These are phyloP conservation scores for Boletus tomentosulus DNA, from an alignment of 768 basidiomycete genomes.

Conservation along the genomic window DNA sequence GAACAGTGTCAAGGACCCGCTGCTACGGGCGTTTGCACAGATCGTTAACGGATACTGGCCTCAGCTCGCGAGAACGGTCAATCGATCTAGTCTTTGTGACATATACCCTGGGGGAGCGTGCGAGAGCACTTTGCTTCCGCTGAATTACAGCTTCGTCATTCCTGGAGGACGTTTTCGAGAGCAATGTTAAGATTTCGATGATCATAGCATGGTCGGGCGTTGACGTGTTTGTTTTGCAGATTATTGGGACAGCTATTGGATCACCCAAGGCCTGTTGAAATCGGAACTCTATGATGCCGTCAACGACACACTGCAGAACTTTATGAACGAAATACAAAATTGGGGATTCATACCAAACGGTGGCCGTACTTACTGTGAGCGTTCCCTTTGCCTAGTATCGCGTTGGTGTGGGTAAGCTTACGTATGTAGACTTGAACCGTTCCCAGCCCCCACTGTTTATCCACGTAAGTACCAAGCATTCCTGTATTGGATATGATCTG, in stretches of 20 bases:
- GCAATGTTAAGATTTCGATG: slow-evolving; percentile 55
- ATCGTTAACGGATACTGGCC: slow-evolving; percentile 88
- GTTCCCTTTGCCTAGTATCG: neutral
- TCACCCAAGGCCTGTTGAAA: slow-evolving; percentile 79
- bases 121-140: slow-evolving; percentile 81
- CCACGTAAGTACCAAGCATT: slow-evolving; percentile 42
- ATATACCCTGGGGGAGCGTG: slow-evolving; percentile 48
- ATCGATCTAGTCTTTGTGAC: slow-evolving; percentile 61
- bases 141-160: slow-evolving; percentile 89
- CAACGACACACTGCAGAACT: slow-evolving; percentile 81
- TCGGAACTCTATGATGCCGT: slow-evolving; percentile 71
- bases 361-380: slow-evolving; percentile 82
- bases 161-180: slow-evolving; percentile 86
- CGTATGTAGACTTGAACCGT: slow-evolving; percentile 64
- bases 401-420: neutral
- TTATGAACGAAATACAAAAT: slow-evolving; percentile 85
- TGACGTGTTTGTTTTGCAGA: slow-evolving; percentile 28
- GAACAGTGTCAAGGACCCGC: slow-evolving; percentile 60
- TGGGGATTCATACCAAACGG: slow-evolving; percentile 96
- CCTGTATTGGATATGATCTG: neutral
- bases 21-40: slow-evolving; percentile 67
- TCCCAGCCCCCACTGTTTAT: slow-evolving; percentile 93
- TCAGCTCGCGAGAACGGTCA: slow-evolving; percentile 71
- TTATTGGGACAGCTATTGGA: slow-evolving; percentile 80
- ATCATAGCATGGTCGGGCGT: neutral